Conservation (phyloP, 495 filamentous ascomycete genomes). For the Rhypophila decipiens region DNA sequence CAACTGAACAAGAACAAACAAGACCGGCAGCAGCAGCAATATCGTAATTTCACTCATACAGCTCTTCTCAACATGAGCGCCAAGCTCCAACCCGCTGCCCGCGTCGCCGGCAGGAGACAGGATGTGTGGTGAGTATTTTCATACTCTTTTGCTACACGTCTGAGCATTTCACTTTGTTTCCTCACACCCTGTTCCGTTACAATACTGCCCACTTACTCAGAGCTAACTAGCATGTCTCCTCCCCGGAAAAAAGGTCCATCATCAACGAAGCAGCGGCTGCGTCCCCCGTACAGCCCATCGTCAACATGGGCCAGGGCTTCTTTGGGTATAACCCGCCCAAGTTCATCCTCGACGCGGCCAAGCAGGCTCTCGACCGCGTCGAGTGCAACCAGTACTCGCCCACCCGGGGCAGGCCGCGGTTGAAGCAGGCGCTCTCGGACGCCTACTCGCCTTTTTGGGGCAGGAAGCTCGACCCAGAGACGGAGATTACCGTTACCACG, state of each 20-base stretch:
- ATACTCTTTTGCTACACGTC: too few species aligned
- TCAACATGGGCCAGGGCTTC: constrained; percentile 97
- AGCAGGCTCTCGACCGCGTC: constrained; percentile 79
- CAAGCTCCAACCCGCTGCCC: constrained; percentile 59
- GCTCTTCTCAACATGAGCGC: constrained; percentile 20
- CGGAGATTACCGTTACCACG: constrained; percentile 90
- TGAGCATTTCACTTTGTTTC: constrained; percentile 8
- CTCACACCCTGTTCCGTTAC: neutral
- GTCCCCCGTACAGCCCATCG: constrained; percentile 82
- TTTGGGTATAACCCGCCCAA: constrained; percentile 94
- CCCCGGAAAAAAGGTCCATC: constrained; percentile 76
- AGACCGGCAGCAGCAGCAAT: neutral
- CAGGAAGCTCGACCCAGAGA: constrained; percentile 72
- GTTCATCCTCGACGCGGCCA: constrained; percentile 88
- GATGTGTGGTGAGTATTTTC: constrained; percentile 99
- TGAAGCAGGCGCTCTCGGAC: constrained; percentile 86
- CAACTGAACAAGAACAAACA: too few species aligned
- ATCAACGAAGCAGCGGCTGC: constrained; percentile 84
- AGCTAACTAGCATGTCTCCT: neutral
- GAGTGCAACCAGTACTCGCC: constrained; percentile 99
- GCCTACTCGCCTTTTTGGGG: constrained; percentile 86
- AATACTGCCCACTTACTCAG: neutral
- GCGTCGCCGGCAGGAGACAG: constrained; percentile 75
- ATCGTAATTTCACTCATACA: constrained; percentile 7
- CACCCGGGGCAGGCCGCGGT: constrained; percentile 81